Conservation (phyloP, 805 yeast species). For the Brettanomyces sp. region DNA sequence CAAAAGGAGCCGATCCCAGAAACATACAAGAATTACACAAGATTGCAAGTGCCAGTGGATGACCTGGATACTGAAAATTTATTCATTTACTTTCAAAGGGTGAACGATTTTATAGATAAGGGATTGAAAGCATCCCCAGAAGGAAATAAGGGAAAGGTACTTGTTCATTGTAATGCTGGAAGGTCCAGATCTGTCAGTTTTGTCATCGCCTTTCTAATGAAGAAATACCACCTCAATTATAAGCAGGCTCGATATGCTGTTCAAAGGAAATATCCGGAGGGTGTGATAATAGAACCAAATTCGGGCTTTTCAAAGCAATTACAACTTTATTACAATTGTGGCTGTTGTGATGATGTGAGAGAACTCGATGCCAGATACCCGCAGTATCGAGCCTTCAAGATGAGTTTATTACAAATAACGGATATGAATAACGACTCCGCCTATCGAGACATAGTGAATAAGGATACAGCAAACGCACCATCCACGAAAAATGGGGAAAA, state of each 20-base stretch:
- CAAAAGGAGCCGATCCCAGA: constrained; percentile 56
- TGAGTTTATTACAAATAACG: constrained; percentile 23
- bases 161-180: constrained; percentile 47
- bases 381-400: constrained; percentile 34
- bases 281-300: constrained; percentile 53
- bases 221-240: constrained; percentile 42
- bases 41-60: constrained; percentile 57
- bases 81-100: constrained; percentile 47
- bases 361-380: constrained; percentile 8
- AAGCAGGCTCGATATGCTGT: constrained; percentile 69
- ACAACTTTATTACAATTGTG: constrained; percentile 42
- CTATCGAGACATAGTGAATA: constrained; percentile 2
- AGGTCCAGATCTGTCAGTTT: constrained; percentile 39
- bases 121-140: constrained; percentile 3
- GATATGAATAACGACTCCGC: constrained; percentile 7
- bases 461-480: background rate
- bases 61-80: constrained; percentile 67
- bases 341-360: constrained; percentile 28
- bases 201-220: constrained; percentile 40
- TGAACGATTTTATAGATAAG: constrained; percentile 56
- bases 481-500: constrained; percentile 6
- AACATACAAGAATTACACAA: constrained; percentile 37
- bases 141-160: constrained; percentile 26
- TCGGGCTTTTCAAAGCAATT: constrained; percentile 67
- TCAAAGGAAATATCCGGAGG: constrained; percentile 41